These are phyloP conservation scores for Aphanomyces stellatus DNA, from an alignment of 352 stramenopile species.

Conservation along the genomic window DNA sequence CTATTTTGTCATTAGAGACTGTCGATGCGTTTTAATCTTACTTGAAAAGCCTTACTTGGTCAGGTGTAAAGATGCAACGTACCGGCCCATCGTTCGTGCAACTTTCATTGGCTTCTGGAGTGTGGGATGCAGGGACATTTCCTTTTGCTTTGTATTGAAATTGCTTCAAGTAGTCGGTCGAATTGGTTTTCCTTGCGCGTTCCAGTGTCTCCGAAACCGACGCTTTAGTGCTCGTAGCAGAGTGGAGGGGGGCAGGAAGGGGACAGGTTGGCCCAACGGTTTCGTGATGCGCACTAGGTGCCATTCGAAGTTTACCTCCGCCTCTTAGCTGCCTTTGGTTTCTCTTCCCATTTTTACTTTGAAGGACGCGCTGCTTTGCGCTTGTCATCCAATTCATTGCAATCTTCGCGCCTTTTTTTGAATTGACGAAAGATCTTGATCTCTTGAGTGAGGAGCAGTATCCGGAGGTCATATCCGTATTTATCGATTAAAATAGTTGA, in stretches of 20 bases:
- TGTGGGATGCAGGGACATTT: background rate
- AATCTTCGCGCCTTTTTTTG: slow-evolving; percentile 4
- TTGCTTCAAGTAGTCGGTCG: background rate
- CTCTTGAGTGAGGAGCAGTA: too few species aligned
- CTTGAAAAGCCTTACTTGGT: background rate
- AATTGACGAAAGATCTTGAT: background rate
- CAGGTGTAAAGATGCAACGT: background rate
- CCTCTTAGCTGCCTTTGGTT: background rate
- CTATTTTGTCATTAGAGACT: too few species aligned
- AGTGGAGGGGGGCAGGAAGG: too few species aligned
- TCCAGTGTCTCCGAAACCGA: too few species aligned
- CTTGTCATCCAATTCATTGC: slow-evolving; percentile 6
- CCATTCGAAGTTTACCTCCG: background rate
- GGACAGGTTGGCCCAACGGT: too few species aligned
- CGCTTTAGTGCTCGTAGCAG: too few species aligned
- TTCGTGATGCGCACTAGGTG: background rate
- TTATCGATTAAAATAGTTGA: too few species aligned
- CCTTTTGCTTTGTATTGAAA: background rate
- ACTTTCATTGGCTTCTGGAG: too few species aligned
- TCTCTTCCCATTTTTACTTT: background rate
- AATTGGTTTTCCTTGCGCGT: too few species aligned
- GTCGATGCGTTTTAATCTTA: too few species aligned
- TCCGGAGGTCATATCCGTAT: too few species aligned
- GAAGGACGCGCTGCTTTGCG: background rate
- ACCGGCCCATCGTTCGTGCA: background rate